Conservation (phyloP, 306 rosid species). For the Prunus mume region DNA sequence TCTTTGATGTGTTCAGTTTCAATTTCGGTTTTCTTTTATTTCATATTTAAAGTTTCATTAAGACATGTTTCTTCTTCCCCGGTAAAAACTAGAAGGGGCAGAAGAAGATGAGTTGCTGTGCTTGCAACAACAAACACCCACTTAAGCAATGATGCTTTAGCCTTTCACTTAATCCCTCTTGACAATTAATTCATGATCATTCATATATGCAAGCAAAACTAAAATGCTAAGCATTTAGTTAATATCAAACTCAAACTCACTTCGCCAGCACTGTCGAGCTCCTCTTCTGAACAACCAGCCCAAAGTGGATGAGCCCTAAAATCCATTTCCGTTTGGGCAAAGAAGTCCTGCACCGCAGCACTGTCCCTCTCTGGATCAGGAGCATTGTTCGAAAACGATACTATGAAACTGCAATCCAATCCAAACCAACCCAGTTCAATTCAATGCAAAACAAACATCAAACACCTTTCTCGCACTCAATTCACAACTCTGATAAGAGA, state of each 20-base stretch:
- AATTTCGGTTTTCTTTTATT: not conserved
- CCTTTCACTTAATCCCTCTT: not conserved
- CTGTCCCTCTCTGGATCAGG: constrained; percentile 91
- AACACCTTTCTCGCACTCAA: not conserved
- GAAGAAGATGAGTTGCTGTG: not conserved
- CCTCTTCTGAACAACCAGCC: constrained; percentile 94
- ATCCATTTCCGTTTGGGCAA: constrained; percentile 83
- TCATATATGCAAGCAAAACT: not conserved
- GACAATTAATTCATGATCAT: not conserved
- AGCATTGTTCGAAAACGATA: constrained; percentile 78
- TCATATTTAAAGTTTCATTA: not conserved
- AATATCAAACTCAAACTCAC: constrained; percentile 43
- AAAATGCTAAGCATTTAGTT: not conserved
- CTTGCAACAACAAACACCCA: not conserved
- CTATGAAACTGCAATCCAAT: constrained; percentile 71
- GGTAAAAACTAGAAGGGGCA: not conserved
- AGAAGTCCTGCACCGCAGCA: constrained; percentile 72
- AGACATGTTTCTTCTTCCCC: not conserved
- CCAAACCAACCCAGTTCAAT: not conserved
- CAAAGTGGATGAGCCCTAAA: constrained; percentile 95
- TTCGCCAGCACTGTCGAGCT: constrained; percentile 95
- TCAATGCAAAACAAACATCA: not conserved
- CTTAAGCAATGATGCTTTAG: not conserved
- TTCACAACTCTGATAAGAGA: not conserved
- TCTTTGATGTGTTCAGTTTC: not conserved